A percentile compares a stretch with the other conserved stretches of the same genome.
Conservation (phyloP, 768 basidiomycete species). For the Pleurotus djamor region DNA sequence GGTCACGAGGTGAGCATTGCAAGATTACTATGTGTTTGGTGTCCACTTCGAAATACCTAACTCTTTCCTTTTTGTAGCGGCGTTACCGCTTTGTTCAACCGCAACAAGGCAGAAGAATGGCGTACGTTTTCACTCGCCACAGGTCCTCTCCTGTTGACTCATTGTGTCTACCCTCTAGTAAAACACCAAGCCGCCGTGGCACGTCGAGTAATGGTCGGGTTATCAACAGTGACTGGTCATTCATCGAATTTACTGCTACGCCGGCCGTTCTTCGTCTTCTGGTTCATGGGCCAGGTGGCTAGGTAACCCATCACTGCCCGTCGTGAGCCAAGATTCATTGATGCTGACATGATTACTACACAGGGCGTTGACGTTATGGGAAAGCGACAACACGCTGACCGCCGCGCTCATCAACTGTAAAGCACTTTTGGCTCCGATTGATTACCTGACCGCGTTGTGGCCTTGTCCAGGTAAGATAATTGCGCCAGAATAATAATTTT, state of each 20-base stretch:
- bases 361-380: slow-evolving; percentile 60
- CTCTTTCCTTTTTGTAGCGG: slow-evolving; percentile 26
- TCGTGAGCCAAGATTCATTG: slow-evolving; percentile 6
- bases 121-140: slow-evolving; percentile 38
- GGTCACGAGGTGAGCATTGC: slow-evolving; percentile 43
- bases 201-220: slow-evolving; percentile 55
- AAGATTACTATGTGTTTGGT: neutral
- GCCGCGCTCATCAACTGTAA: slow-evolving; percentile 64
- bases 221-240: slow-evolving; percentile 60
- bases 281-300: slow-evolving; percentile 73
- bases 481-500: neutral
- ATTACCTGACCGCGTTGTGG: slow-evolving; percentile 63
- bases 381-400: slow-evolving; percentile 53
- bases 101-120: slow-evolving; percentile 66
- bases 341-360: neutral
- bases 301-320: slow-evolving; percentile 28
- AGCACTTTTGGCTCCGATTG: slow-evolving; percentile 56
- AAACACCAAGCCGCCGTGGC: slow-evolving; percentile 59
- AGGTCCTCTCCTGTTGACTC: slow-evolving; percentile 6
- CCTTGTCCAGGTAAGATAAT: slow-evolving; percentile 53
- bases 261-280: slow-evolving; percentile 68
- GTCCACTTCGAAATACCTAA: too few species aligned
- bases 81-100: slow-evolving; percentile 44
- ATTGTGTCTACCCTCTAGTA: slow-evolving; percentile 40
- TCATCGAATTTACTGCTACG: slow-evolving; percentile 45